Conservation (phyloP, 1,139 yeast species). For the Scheffersomyces segobiensis region DNA sequence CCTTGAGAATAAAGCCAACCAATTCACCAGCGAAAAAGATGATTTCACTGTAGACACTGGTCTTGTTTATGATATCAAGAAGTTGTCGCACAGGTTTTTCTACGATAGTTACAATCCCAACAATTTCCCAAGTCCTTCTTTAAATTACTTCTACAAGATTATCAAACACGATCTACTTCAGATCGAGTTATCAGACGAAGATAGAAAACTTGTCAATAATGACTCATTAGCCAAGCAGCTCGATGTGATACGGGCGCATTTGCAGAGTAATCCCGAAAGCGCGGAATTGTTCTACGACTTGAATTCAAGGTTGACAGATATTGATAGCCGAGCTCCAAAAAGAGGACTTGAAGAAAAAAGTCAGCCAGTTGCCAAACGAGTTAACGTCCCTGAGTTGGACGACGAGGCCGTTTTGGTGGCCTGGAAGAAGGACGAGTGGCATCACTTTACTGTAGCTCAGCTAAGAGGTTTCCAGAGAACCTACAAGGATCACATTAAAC, state of each 20-base stretch:
- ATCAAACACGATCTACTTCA: slow-evolving; percentile 70
- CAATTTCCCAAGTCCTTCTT: slow-evolving; percentile 63
- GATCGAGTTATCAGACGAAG: slow-evolving; percentile 45
- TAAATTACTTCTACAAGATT: slow-evolving; percentile 65
- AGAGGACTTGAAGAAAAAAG: slow-evolving; percentile 14
- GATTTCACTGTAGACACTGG: slow-evolving; percentile 6
- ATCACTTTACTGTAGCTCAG: slow-evolving; percentile 40
- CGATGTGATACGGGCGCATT: slow-evolving; percentile 10
- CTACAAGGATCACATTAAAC: slow-evolving; percentile 32
- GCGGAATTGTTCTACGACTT: slow-evolving; percentile 9
- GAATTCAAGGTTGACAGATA: slow-evolving; percentile 13
- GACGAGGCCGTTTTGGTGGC: slow-evolving; percentile 38
- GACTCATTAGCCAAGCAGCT: slow-evolving; percentile 18
- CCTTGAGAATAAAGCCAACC: slow-evolving; percentile 8
- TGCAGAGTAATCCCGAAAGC: slow-evolving; percentile 6
- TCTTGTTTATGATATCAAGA: slow-evolving; percentile 23
- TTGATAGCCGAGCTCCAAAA: slow-evolving; percentile 9
- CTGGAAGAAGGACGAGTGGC: slow-evolving; percentile 39
- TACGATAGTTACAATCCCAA: slow-evolving; percentile 54
- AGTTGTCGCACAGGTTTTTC: slow-evolving; percentile 40
- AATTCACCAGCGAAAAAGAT: slow-evolving; percentile 5
- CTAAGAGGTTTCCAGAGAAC: slow-evolving; percentile 35
- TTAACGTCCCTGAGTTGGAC: slow-evolving; percentile 22
- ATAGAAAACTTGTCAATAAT: slow-evolving; percentile 16
- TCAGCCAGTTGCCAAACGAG: slow-evolving; percentile 16